Evolutionary conservation across 306 rosid species (phyloP), one percentile per base, ranked within the genome.

Genomic region (Fragaria ananassa): DNA sequence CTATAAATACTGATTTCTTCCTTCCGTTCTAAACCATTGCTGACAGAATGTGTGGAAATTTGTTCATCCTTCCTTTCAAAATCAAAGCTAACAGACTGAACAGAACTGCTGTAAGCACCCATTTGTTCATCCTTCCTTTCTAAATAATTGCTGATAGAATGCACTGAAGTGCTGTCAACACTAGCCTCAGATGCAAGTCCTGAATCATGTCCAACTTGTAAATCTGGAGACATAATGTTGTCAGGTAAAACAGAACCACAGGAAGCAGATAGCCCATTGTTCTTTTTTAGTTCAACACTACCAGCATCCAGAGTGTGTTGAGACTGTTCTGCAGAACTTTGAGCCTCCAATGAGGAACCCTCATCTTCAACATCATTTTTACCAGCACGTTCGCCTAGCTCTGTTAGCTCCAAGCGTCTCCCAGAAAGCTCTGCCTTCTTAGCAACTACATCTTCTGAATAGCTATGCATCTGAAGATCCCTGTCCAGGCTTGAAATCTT

Each of bases 341-440:
- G 27, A 27, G 27, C 27, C 27, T 27, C 27, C 27, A 27, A 27
- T 0, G 27, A 27, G 27, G 87, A 85, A 79, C 31, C 25, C 37
- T 6, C 71, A 65, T 71, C 85, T 50, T 34, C 77, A 61, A 74
- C 75, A 81, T 81, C 79, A 39, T 71, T 66, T 75, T 72, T 83
- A 77, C 61, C 82, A 44, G 35, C 83, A 79, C 60, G 79, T 75
- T 77, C 80, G 54, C 76, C 64, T 62, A 81, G 34, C 70, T 86
- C 83, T 44, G 83, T 81, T 31, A 83, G 88, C 80, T 84, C 93
- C 82, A 83, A 82, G 89, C 93, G 89, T 81, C 91, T 88, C 90
- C 77, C 68, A 69, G 58, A 88, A 80, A 85, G 83, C 19, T 65
- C 84, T 71, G 81, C 80, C 86, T 67, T 83, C 44, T 64, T 73